phyloP scores from a whole-genome alignment of 768 basidiomycete species.

The Pulveroboletus ravenelii region DNA sequence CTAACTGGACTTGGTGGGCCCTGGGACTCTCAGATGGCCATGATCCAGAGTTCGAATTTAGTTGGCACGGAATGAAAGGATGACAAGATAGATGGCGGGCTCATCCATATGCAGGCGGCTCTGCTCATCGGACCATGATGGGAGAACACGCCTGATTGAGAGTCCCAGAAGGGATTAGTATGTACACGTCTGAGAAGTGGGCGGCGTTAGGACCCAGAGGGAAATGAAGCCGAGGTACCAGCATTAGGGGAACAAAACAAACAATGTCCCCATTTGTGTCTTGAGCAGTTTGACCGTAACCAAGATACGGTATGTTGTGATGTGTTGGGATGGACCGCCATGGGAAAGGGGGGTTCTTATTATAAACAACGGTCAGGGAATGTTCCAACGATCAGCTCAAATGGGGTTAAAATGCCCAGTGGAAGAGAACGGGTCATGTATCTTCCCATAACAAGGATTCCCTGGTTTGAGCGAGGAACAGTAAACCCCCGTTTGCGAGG shows the following conservation, averaged over 20 bases:
- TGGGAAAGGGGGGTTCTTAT: slow-evolving; percentile 15
- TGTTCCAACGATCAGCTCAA: slow-evolving; percentile 6
- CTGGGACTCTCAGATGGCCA: background rate
- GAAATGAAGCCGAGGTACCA: slow-evolving; percentile 6
- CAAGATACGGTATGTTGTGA: slow-evolving; percentile 18
- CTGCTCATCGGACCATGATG: slow-evolving; percentile 6
- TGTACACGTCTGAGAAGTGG: slow-evolving; percentile 9
- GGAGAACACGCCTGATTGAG: slow-evolving; percentile 3
- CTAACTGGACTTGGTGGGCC: background rate
- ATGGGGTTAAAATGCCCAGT: slow-evolving; percentile 16
- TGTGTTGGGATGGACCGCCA: slow-evolving; percentile 11
- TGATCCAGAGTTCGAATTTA: no score
- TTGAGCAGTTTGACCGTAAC: slow-evolving; percentile 15
- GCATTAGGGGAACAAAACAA: background rate
- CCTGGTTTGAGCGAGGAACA: slow-evolving; percentile 5
- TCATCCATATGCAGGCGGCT: slow-evolving; percentile 19
- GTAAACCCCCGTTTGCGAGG: slow-evolving; percentile 13
- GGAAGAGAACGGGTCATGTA: slow-evolving; percentile 4
- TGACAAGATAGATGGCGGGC: background rate
- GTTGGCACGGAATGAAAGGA: no score
- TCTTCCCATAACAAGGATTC: slow-evolving; percentile 7
- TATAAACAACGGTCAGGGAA: slow-evolving; percentile 12
- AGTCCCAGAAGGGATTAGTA: slow-evolving; percentile 5
- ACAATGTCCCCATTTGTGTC: slow-evolving; percentile 1
- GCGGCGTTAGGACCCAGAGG: slow-evolving; percentile 9